phyloP scores from a whole-genome alignment of 2,329 filamentous ascomycete genomes.

The Aspergillus fructus region DNA sequence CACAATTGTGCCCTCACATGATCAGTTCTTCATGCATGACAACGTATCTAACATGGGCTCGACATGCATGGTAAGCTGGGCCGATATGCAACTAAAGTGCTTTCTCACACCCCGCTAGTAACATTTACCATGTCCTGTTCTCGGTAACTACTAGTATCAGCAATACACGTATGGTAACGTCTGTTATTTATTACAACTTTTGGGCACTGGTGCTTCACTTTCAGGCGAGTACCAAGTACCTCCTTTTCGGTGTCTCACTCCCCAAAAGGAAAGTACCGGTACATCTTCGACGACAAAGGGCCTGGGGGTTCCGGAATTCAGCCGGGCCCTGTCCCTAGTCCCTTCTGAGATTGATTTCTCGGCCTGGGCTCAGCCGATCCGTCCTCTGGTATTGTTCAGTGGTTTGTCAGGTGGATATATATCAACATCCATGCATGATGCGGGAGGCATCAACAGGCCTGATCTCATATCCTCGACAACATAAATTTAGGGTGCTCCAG shows the following conservation, averaged over 20 bases:
- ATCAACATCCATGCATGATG: background rate
- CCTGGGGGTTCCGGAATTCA: background rate
- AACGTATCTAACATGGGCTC: constrained; percentile 20
- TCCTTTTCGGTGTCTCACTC: background rate
- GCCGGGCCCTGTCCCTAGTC: background rate
- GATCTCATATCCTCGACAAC: background rate
- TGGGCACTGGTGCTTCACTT: constrained; percentile 3
- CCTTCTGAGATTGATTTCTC: background rate
- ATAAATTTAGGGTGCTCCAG: background rate
- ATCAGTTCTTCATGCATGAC: constrained; percentile 38
- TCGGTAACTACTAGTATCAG: background rate
- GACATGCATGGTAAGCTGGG: constrained; percentile 13
- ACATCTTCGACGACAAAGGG: background rate
- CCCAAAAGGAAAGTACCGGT: constrained; percentile 3
- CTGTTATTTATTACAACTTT: background rate
- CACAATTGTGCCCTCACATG: constrained; percentile 28
- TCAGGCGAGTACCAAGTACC: constrained; percentile 1
- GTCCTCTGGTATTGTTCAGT: background rate
- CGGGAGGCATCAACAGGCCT: background rate
- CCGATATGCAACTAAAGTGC: constrained; percentile 7
- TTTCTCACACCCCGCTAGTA: constrained; percentile 11
- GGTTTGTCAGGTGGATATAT: background rate
- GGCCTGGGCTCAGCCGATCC: no score
- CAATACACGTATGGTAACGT: constrained; percentile 1
- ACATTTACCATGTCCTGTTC: background rate